These are phyloP conservation scores for Curvularia eragrostidis DNA, from an alignment of 2,329 filamentous ascomycete genomes.

Conservation along the genomic window DNA sequence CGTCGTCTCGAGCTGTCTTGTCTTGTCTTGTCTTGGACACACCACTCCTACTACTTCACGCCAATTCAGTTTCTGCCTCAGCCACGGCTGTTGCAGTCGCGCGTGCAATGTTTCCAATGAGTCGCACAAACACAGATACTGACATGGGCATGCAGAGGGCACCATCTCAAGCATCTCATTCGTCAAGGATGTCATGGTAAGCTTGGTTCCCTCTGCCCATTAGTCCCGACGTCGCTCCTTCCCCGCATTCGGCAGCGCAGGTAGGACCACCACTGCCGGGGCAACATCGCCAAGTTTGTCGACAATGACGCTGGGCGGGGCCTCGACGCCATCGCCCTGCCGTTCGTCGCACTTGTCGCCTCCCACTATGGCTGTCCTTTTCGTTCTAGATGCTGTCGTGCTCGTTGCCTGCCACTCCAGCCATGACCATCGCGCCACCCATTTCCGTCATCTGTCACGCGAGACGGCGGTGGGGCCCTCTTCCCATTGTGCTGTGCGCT, in stretches of 20 bases:
- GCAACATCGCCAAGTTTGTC: conserved; percentile 32
- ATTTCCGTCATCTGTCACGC: conserved; percentile 41
- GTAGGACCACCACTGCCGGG: conserved; percentile 24
- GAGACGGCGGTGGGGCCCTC: conserved; percentile 25
- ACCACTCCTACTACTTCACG: background rate
- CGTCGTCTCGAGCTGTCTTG: background rate
- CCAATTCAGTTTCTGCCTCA: conserved; percentile 32
- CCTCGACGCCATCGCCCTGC: conserved; percentile 27
- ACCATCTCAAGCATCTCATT: conserved; percentile 85
- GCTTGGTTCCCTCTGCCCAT: conserved; percentile 44
- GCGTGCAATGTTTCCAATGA: background rate
- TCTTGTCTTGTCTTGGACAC: conserved; percentile 12
- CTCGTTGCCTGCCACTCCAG: conserved; percentile 26
- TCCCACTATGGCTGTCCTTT: conserved; percentile 30
- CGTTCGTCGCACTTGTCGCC: conserved; percentile 32
- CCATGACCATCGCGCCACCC: conserved; percentile 25
- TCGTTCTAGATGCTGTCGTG: conserved; percentile 20
- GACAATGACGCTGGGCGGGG: conserved; percentile 29
- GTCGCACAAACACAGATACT: conserved; percentile 31
- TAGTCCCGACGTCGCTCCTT: conserved; percentile 20
- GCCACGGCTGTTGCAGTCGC: conserved; percentile 27
- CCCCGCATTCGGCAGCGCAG: conserved; percentile 41
- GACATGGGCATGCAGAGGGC: conserved; percentile 65
- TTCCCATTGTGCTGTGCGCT: conserved; percentile 30
- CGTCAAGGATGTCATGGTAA: conserved; percentile 82